phyloP scores from a whole-genome alignment of 2,329 filamentous ascomycete genomes.

The Botrytis tulipae region DNA sequence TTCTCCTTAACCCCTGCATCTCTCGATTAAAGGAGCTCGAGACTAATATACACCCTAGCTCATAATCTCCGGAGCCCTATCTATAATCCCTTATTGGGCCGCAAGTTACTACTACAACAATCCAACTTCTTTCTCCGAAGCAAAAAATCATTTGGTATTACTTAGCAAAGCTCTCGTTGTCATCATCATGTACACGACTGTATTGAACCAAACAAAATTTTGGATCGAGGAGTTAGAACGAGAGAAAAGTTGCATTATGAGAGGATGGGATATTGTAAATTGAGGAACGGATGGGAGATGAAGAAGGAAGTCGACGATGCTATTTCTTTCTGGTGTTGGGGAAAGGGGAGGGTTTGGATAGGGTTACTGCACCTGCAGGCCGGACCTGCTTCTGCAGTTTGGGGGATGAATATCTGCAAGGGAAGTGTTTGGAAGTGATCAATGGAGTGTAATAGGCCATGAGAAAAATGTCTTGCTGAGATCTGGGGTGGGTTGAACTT shows the following conservation, averaged over 20 bases:
- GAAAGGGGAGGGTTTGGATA: no score
- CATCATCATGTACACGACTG: not conserved
- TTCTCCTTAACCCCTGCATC: no score
- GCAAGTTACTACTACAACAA: not conserved
- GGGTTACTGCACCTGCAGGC: not conserved
- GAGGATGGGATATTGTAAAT: not conserved
- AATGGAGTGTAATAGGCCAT: no score
- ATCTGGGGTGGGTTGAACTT: not conserved
- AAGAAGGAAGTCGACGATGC: not conserved
- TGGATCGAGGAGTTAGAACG: not conserved
- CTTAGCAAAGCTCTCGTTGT: not conserved
- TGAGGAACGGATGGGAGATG: not conserved
- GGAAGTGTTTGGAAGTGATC: rapidly evolving
- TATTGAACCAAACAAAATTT: not conserved
- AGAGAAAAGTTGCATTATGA: not conserved
- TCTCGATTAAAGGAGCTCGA: not conserved
- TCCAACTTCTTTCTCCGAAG: not conserved
- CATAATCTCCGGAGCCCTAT: not conserved
- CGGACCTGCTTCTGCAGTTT: not conserved
- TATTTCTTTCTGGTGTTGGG: not conserved
- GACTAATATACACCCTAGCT: not conserved
- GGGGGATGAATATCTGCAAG: no score
- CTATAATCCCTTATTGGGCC: not conserved
- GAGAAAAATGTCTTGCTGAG: not conserved
- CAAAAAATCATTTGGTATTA: not conserved